Base-by-base conservation (phyloP, 768 basidiomycete species). In the Exidia glandulosa region DNA sequence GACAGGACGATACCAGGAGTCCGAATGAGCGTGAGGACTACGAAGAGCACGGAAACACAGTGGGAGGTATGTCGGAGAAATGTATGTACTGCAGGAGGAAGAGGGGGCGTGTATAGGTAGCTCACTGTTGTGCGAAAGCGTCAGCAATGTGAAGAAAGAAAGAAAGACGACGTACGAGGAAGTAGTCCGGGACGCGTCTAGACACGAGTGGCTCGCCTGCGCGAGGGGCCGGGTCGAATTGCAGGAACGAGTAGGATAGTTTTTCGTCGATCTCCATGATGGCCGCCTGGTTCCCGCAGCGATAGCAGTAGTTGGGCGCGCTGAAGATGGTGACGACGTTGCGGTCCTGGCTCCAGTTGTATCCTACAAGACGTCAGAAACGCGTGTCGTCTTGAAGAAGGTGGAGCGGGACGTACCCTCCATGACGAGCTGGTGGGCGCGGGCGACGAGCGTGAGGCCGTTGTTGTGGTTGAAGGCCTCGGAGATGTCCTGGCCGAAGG, bases 191-290 rank as follows among this genome's bases (percentile, higher is more conserved):
- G 74, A 92, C 90, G 73, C 90, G 88, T 75, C 90, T 83, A 70
- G 94, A 94, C 64, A 99, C 96, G 62, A 98, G 85, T 56, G 96
- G 96, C 74, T 99, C 96, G 66, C 96, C 96, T 69, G 95, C 94
- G 72, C 96, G 82, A 67, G 96, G 96, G 66, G 96, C 96, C 70
- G 96, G 96, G 76, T 99, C 96, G 75, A 98, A 99, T 84, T 99
- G 96, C 75, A 99, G 82, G 88, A n/a, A 63, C 25, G 45, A 90
- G 74, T 91, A 92, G 59, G 89, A 90, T 84, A 91, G 79, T 81
- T 93, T 93, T 84, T 93, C 90, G 75, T 99, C 96, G 73, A 99
- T 96, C 74, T 99, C 96, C 86, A 99, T 95, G 73, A 99, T 99
- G 56, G 96, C 96, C 59, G 96, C 96, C 70, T 98, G 96, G 73